Base-by-base conservation (phyloP, 2,329 filamentous ascomycete genomes). In the Arthrobotrys entomopaga region DNA sequence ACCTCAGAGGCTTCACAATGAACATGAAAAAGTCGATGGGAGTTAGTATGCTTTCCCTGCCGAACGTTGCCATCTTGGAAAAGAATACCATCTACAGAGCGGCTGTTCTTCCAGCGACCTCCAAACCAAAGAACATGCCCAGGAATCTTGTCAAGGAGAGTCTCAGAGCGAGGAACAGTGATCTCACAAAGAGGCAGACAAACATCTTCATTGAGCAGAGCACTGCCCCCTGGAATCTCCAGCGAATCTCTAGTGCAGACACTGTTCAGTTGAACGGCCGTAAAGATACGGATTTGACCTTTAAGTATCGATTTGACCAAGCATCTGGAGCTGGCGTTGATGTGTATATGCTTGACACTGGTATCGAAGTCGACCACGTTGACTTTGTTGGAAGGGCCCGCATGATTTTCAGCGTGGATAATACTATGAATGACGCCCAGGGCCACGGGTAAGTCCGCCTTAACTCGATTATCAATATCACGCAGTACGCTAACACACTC, bases 401-500 rank as follows among this genome's bases (percentile, higher is more conserved):
- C 46, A 78, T 65, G 64, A 73, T 60, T 29, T 77, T 78, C 69
- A 65, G 85, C 82, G 80, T 86, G 77, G 82, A 83, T 3, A 85
- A 88, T 56, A 79, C 78, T 22, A 22, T 48, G n/a, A 48, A 53
- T 20, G 71, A 79, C 15, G 79, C 80, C 5, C 74, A 77, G 13
- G 78, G 78, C 10, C 88, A 89, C 77, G 88, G 88, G n/a, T 87
- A 89, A 80, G 88, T 87, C 40, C n/a, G 15, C 8, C 48, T 63
- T 22, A 3, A 34, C 16, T 11, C 20, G 16, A 10, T 15, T 48
- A 53, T 40, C n/a, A 6, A 20, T 26, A 19, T 22, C n/a, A 16
- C 24, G 26, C 13, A 19, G 29, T 20, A 38, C 7, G 42, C 60
- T 63, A 56, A 59, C 29, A 60, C 19, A 24, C 20, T 40, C 10